phyloP scores from a whole-genome alignment of 2,329 filamentous ascomycete genomes.

The Diplodia mutila region DNA sequence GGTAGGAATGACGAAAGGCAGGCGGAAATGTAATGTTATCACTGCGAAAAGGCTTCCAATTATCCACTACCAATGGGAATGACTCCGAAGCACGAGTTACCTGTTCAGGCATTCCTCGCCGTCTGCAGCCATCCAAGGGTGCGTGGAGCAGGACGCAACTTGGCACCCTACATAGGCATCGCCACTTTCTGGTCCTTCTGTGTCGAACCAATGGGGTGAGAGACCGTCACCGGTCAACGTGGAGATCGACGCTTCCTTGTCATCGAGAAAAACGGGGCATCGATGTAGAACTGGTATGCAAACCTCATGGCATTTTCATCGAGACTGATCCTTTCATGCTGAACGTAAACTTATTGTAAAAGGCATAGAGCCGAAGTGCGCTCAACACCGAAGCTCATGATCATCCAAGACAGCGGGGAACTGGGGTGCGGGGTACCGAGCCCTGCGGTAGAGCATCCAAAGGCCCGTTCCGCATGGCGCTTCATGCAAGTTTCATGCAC shows the following conservation, averaged over 20 bases:
- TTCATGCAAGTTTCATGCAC: constrained; percentile 10
- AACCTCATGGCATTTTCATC: background rate
- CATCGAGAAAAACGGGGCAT: background rate
- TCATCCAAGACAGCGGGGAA: background rate
- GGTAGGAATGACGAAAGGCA: constrained; percentile 4
- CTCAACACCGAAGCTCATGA: background rate
- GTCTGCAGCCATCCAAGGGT: background rate
- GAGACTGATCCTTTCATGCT: background rate
- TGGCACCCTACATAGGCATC: background rate
- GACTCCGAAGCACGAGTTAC: background rate
- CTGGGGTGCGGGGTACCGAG: background rate
- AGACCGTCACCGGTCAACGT: constrained; percentile 5
- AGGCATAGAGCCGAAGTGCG: too few relatives aligned
- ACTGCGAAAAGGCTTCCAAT: background rate
- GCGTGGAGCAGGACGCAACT: background rate
- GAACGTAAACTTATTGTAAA: background rate
- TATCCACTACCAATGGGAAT: background rate
- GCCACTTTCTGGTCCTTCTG: background rate
- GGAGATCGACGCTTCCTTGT: background rate
- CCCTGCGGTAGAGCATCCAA: constrained; percentile 5
- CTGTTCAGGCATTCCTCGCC: background rate
- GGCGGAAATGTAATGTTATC: constrained; percentile 13
- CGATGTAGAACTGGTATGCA: background rate
- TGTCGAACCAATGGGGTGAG: constrained; percentile 1
- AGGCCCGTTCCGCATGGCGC: constrained; percentile 5